phyloP scores from a whole-genome alignment of 371 early-diverging fungal genomes.

The Zopfochytrium polystomum region DNA sequence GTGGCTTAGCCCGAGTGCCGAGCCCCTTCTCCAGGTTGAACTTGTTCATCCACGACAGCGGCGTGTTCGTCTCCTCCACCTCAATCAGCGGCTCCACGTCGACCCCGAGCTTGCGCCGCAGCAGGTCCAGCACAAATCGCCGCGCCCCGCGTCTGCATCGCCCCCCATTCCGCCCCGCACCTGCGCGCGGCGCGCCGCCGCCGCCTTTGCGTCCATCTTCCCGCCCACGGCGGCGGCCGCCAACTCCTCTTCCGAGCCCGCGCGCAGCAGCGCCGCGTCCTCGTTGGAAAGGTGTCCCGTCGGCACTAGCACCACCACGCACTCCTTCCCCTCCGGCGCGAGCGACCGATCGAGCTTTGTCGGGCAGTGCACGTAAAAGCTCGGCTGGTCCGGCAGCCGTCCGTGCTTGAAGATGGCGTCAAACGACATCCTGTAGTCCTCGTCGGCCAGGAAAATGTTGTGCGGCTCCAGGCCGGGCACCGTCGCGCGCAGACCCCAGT shows the following conservation, averaged over 20 bases:
- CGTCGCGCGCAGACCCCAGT: constrained; percentile 56
- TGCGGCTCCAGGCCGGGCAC: constrained; percentile 56
- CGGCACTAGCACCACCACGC: constrained; percentile 60
- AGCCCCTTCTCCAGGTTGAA: constrained; percentile 63
- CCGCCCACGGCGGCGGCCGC: constrained; percentile 54
- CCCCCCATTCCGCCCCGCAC: no score
- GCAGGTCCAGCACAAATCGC: constrained; percentile 36
- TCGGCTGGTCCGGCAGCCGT: constrained; percentile 50
- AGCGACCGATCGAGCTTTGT: constrained; percentile 57
- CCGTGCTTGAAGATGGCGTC: constrained; percentile 57
- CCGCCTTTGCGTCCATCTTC: no score
- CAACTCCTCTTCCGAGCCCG: constrained; percentile 35
- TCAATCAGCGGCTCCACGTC: constrained; percentile 42
- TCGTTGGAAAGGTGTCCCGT: constrained; percentile 46
- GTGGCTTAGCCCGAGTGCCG: constrained; percentile 60
- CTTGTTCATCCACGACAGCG: constrained; percentile 56
- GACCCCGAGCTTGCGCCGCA: constrained; percentile 41
- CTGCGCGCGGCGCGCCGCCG: no score
- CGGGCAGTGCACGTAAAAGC: constrained; percentile 64
- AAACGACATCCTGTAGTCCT: constrained; percentile 57
- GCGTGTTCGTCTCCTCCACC: constrained; percentile 59
- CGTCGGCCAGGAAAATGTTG: constrained; percentile 61
- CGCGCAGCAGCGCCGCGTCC: constrained; percentile 11
- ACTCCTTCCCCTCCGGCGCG: constrained; percentile 54
- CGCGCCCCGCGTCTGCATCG: no score